These are phyloP conservation scores for Citrullus amarus DNA, from an alignment of 306 rosid genomes.

Conservation along the genomic window DNA sequence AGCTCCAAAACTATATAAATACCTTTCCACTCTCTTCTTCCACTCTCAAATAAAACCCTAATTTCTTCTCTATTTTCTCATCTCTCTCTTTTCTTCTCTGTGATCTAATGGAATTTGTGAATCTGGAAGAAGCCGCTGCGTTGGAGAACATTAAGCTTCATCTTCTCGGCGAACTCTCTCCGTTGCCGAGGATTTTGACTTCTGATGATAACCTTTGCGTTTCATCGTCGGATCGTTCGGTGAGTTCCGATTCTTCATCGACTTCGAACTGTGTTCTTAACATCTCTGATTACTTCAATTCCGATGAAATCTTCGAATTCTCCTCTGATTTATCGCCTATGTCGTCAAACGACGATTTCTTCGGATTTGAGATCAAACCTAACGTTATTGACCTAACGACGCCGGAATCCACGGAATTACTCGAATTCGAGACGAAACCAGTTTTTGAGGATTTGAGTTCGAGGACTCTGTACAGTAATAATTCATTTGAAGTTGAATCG, in stretches of 20 bases:
- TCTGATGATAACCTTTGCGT: neutral
- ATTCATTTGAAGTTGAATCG: conserved; percentile 7
- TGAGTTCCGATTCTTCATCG: conserved; percentile 16
- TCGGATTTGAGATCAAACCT: conserved; percentile 24
- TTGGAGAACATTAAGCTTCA: conserved; percentile 39
- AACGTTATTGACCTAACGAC: conserved; percentile 22
- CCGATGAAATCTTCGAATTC: conserved; percentile 12
- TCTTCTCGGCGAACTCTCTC: conserved; percentile 51
- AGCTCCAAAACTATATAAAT: neutral
- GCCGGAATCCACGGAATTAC: neutral
- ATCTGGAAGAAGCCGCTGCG: conserved; percentile 16
- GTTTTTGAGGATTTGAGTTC: neutral
- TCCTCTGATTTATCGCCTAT: neutral
- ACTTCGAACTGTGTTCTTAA: conserved; percentile 13
- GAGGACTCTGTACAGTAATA: neutral
- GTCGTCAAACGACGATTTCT: conserved; percentile 8
- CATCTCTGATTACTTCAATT: conserved; percentile 5
- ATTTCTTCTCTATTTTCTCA: neutral
- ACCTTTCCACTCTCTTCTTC: neutral
- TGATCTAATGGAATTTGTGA: conserved; percentile 12
- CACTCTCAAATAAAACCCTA: neutral
- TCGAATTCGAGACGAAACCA: conserved; percentile 12
- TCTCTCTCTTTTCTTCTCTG: neutral
- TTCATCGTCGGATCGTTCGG: neutral
- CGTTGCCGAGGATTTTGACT: conserved; percentile 12